These are phyloP conservation scores for Syzygium syzygioides DNA, from an alignment of 441 rosid genomes.

Conservation along the genomic window DNA sequence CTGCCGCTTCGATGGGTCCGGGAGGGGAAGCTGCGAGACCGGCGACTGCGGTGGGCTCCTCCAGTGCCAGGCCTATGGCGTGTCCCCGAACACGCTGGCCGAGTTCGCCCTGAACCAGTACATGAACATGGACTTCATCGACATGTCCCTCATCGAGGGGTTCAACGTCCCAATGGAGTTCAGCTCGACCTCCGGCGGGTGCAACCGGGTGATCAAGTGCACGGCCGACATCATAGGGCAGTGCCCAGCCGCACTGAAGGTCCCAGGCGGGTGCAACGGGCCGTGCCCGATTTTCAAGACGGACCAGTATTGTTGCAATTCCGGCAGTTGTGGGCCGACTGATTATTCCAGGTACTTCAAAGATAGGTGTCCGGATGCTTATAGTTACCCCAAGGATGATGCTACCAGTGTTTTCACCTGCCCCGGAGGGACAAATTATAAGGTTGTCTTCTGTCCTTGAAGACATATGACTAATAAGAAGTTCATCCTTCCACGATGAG, in stretches of 20 bases:
- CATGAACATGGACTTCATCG: background rate
- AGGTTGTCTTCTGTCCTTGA: background rate
- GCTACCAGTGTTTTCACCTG: constrained; percentile 20
- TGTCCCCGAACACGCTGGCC: constrained; percentile 1
- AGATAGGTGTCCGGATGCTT: constrained; percentile 6
- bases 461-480: background rate
- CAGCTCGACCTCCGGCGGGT: background rate
- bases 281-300: constrained; percentile 1
- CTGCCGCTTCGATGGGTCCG: background rate
- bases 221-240: background rate
- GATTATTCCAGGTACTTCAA: background rate
- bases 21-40: background rate
- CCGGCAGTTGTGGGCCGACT: background rate
- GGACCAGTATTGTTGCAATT: background rate
- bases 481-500: background rate
- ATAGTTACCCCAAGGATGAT: constrained; percentile 50
- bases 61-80: background rate
- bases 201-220: background rate
- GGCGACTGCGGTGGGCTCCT: constrained; percentile 4
- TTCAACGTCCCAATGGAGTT: background rate
- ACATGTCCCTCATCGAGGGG: background rate
- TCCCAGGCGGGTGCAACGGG: background rate
- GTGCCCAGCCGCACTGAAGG: background rate
- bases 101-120: background rate
- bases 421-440: background rate